Conservation (phyloP, 495 filamentous ascomycete genomes). For the Annulohypoxylon nitens region DNA sequence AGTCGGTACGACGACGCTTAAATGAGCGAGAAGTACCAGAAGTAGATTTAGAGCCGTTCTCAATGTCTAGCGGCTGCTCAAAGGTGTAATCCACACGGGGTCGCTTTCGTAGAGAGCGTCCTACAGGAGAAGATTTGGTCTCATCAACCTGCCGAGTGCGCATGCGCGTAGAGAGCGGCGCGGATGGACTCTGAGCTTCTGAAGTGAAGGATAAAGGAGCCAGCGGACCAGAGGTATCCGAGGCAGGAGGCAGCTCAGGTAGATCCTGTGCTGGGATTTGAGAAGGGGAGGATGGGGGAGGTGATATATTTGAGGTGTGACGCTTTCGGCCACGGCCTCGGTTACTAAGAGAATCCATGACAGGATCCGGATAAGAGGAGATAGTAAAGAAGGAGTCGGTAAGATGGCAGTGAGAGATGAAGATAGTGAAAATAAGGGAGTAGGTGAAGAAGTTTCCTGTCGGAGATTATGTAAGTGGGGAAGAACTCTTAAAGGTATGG, state of each 20-base stretch:
- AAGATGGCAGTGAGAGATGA: neutral
- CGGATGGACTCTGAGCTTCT: constrained; percentile 50
- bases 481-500: constrained; percentile 18
- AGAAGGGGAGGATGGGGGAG: constrained; percentile 28
- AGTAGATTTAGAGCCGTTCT: constrained; percentile 42
- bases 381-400: neutral
- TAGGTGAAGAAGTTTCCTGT: constrained; percentile 45
- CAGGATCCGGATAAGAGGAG: neutral
- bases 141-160: constrained; percentile 53
- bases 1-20: constrained; percentile 51
- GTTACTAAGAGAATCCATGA: constrained; percentile 46
- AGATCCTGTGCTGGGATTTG: constrained; percentile 29
- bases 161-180: constrained; percentile 41
- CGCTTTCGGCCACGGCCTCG: constrained; percentile 47
- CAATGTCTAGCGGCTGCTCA: constrained; percentile 56
- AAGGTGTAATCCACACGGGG: constrained; percentile 62
- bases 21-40: constrained; percentile 38
- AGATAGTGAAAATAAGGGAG: constrained; percentile 11
- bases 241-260: constrained; percentile 35
- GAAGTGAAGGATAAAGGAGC: constrained; percentile 47
- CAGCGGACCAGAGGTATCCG: constrained; percentile 41
- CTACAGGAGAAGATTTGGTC: constrained; percentile 53
- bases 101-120: constrained; percentile 63
- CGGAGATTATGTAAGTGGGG: constrained; percentile 54
- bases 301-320: constrained; percentile 14